Evolutionary conservation across 805 yeast species (phyloP).

Genomic region (Wickerhamiella sergipiensis): DNA sequence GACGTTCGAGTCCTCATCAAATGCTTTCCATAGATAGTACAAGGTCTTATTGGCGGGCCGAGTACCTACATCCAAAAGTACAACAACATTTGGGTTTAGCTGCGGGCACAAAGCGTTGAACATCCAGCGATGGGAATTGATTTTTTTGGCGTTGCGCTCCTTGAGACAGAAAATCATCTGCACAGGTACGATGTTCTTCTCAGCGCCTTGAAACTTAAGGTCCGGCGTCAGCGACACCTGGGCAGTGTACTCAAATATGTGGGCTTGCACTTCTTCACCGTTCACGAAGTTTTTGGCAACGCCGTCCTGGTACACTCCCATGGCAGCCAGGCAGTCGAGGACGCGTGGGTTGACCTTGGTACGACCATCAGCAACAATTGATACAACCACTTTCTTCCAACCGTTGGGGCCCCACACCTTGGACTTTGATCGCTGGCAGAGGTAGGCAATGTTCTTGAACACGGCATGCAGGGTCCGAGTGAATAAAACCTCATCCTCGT

Average conservation of each 20-base stretch:
- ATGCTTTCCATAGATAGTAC: conserved; percentile 81
- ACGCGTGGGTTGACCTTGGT: conserved; percentile 75
- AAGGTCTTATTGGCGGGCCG: conserved; percentile 75
- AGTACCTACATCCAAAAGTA: conserved; percentile 88
- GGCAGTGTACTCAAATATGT: conserved; percentile 89
- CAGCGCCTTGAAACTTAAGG: conserved; percentile 77
- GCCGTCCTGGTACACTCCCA: conserved; percentile 96
- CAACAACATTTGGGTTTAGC: conserved; percentile 68
- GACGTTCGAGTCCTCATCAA: conserved; percentile 57
- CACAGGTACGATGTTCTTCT: conserved; percentile 59
- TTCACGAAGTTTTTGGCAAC: conserved; percentile 91
- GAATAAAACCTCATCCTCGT: conserved; percentile 80
- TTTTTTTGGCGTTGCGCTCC: conserved; percentile 77
- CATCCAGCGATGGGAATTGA: conserved; percentile 95
- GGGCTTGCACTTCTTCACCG: conserved; percentile 83
- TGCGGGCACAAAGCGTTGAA: conserved; percentile 82
- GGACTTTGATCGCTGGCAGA: conserved; percentile 68
- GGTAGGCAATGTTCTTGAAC: conserved; percentile 79
- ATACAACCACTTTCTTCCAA: conserved; percentile 92
- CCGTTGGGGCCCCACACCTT: conserved; percentile 91
- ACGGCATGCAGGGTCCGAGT: conserved; percentile 92
- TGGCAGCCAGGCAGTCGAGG: conserved; percentile 75
- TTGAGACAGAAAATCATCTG: conserved; percentile 83
- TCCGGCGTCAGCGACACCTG: conserved; percentile 87
- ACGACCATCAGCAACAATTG: conserved; percentile 90